phyloP scores from a whole-genome alignment of 2,329 filamentous ascomycete species.

The Aspergillus sp. region DNA sequence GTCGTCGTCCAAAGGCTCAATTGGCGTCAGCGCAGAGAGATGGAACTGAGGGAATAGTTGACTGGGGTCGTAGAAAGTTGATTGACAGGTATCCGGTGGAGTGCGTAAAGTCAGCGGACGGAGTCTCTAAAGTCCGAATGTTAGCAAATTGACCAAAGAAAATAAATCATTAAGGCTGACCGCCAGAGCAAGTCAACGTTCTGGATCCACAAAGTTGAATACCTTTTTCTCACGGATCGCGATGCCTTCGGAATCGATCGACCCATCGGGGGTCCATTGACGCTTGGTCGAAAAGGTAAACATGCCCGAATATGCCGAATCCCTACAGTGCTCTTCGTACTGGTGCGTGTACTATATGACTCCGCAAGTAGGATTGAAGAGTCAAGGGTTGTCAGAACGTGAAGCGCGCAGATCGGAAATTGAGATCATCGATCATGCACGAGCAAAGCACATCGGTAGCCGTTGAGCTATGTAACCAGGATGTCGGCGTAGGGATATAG shows the following conservation, averaged over 20 bases:
- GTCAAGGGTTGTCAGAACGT: not conserved
- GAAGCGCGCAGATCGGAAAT: not conserved
- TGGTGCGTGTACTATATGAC: too few species aligned
- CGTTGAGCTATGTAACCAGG: not conserved
- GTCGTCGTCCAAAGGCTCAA: slow-evolving; percentile 33
- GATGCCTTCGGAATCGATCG: slow-evolving; percentile 57
- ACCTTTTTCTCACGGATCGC: slow-evolving; percentile 21
- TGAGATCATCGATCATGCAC: not conserved
- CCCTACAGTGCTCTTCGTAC: too few species aligned
- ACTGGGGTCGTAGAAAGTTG: slow-evolving; percentile 10
- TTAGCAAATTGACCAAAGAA: slow-evolving; percentile 6
- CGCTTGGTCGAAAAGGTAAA: slow-evolving; percentile 19
- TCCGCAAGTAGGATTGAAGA: not conserved
- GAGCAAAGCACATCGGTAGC: not conserved
- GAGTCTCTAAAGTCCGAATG: slow-evolving; percentile 20
- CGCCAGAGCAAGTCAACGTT: not conserved
- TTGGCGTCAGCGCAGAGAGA: slow-evolving; percentile 27
- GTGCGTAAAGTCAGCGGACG: slow-evolving; percentile 26
- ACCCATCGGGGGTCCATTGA: slow-evolving; percentile 41
- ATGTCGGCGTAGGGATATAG: not conserved
- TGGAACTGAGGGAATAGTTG: slow-evolving; percentile 11
- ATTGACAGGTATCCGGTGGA: slow-evolving; percentile 11
- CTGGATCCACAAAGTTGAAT: slow-evolving; percentile 1
- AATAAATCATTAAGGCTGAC: not conserved
- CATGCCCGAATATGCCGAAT: slow-evolving; percentile 9